Evolutionary conservation across 31 red algal genomes (phyloP).

Genomic region (Asparagopsis taxiformis): DNA sequence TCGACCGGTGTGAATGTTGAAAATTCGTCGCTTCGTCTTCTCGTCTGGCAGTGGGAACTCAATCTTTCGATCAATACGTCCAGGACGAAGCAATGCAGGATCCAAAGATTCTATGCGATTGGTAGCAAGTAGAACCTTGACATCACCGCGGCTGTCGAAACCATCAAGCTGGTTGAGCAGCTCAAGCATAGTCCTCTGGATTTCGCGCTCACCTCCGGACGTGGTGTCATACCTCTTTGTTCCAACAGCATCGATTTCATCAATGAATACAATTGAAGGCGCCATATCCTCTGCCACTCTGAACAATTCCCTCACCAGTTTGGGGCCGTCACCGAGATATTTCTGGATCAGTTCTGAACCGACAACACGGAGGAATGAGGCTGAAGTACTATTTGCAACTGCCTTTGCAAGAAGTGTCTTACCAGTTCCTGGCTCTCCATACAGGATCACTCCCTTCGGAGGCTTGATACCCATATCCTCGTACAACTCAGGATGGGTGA

Average conservation of each 20-base stretch:
- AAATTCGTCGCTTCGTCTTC: conserved; percentile 97
- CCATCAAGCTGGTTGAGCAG: conserved; percentile 99
- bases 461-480: conserved; percentile 93
- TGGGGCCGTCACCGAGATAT: conserved; percentile 97
- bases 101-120: conserved; percentile 96
- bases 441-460: conserved; percentile 99
- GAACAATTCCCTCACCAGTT: conserved; percentile 97
- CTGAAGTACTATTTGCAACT: conserved; percentile 95
- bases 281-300: conserved; percentile 92
- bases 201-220: conserved; percentile 91
- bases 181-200: conserved; percentile 99
- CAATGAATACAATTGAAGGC: conserved; percentile 99
- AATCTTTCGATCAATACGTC: conserved; percentile 99
- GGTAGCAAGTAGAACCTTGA: conserved; percentile 98
- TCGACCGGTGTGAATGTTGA: conserved; percentile 93
- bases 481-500: conserved; percentile 94
- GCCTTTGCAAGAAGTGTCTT: conserved; percentile 98
- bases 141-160: conserved; percentile 88
- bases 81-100: conserved; percentile 93
- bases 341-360: conserved; percentile 99
- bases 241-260: conserved; percentile 99
- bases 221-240: conserved; percentile 64
- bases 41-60: conserved; percentile 99
- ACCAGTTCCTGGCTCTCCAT: conserved; percentile 98
- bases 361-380: conserved; percentile 92